These are phyloP conservation scores for Avena sativa DNA, from an alignment of 176 grass and related monocot genomes.

Conservation along the genomic window DNA sequence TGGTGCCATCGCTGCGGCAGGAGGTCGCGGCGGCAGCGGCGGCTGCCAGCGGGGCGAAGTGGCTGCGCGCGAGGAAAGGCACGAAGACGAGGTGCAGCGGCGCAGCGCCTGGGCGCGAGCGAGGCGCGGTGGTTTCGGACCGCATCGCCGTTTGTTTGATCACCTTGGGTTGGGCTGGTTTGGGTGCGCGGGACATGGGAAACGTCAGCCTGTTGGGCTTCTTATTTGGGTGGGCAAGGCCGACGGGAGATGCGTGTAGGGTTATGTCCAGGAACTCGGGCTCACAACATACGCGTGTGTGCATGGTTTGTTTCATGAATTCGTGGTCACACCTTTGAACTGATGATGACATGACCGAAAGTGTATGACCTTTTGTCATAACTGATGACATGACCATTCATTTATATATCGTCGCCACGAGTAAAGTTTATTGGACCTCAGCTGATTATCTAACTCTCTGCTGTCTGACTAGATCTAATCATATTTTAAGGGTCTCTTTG, in stretches of 20 bases:
- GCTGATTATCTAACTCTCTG: too few species aligned
- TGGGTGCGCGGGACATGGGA: neutral
- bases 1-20: neutral
- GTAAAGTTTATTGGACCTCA: too few species aligned
- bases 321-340: neutral
- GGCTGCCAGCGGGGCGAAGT: conserved; percentile 47
- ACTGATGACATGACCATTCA: too few species aligned
- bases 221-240: neutral
- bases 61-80: conserved; percentile 56
- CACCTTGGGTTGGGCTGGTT: neutral
- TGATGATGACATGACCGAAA: neutral
- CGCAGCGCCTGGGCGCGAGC: neutral
- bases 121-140: neutral
- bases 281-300: neutral
- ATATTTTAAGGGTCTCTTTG: too few species aligned
- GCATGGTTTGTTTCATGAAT: neutral
- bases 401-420: too few species aligned
- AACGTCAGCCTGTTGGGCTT: neutral
- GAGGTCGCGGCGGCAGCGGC: neutral
- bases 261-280: conserved; percentile 18
- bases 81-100: conserved; percentile 49
- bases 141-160: neutral
- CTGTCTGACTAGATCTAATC: too few species aligned
- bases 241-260: neutral
- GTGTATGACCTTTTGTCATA: too few species aligned